Evolutionary conservation across 1,139 yeast species (phyloP).

Genomic region (Blastobotrys serpentis): DNA sequence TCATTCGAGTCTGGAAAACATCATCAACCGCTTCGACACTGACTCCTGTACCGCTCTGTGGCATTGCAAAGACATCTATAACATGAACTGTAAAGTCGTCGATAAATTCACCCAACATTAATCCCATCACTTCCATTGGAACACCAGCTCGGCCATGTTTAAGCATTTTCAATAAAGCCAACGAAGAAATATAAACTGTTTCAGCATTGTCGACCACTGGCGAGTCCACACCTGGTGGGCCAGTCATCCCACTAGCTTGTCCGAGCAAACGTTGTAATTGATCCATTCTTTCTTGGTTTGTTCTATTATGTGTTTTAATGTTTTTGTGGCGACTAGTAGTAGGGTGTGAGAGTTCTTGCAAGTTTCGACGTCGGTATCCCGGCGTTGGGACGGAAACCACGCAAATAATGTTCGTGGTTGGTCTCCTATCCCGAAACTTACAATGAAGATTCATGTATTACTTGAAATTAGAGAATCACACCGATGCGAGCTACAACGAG

Average conservation of each 20-base stretch:
- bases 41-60: constrained; percentile 93
- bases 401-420: too few species aligned
- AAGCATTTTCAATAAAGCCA: constrained; percentile 93
- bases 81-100: constrained; percentile 98
- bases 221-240: constrained; percentile 48
- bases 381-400: neutral
- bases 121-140: constrained; percentile 99
- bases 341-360: too few species aligned
- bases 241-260: constrained; percentile 45
- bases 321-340: constrained; percentile 10
- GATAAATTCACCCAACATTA: constrained; percentile 97
- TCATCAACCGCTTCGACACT: constrained; percentile 99
- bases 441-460: too few species aligned
- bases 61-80: constrained; percentile 98
- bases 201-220: constrained; percentile 93
- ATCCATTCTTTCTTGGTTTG: constrained; percentile 49
- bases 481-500: too few species aligned
- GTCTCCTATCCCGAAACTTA: too few species aligned
- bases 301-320: neutral
- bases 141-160: constrained; percentile 99
- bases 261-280: constrained; percentile 72
- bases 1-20: constrained; percentile 98
- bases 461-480: too few species aligned
- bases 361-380: neutral
- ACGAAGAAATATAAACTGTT: constrained; percentile 92